Base-by-base conservation (phyloP, 2,329 filamentous ascomycete species). In the Ceratocystiopsis minuta region DNA sequence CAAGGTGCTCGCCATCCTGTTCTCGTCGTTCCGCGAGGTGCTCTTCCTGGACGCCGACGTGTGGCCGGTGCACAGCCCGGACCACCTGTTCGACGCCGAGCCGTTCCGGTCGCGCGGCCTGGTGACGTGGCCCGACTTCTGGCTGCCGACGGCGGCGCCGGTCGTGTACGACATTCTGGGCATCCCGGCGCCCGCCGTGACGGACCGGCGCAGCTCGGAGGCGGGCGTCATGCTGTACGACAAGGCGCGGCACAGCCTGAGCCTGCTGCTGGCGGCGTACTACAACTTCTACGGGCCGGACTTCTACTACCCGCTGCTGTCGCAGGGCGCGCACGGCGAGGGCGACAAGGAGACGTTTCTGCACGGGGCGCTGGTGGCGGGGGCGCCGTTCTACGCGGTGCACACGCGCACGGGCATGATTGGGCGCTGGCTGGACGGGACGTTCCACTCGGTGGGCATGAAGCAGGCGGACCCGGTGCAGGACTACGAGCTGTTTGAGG, bases 41-140 rank as follows among this genome's bases (percentile, higher is more conserved):
- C 58, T 76, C 16, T 73, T 71, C 54, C 64, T 76, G 50, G 72
- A 76, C 50, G 66, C 67, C 43, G 70, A 75, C 50, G 63, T 62
- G 46, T 71, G 73, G 49, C 68, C 70, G 5, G 44, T 60, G 31
- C 46, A 48, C 43, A 55, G 54, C 39, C 57, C 58, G 0, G 54
- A 59, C 13, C 45, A 53, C 4, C 53, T 75, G 14, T 68, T 76
- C 48, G 54, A 61, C n/a, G 56, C 60, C 2, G 63, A 69, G 34
- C 67, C 68, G 0, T 75, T 67, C 53, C 58, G 49, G 6, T 64
- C 64, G 2, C 62, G 60, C 1, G 72, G 72, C 14, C 55, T 75
- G 41, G 59, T 76, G 15, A 63, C 65, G 15, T 76, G 69, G 69
- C 70, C 71, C 15, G 72, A 75, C 50, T 70, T 63, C 50, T 70